Percentiles rank a stretch among this genome's conserved stretches.
These are phyloP conservation scores for Kwoniella sp. DNA, from an alignment of 768 basidiomycete genomes.

Conservation along the genomic window DNA sequence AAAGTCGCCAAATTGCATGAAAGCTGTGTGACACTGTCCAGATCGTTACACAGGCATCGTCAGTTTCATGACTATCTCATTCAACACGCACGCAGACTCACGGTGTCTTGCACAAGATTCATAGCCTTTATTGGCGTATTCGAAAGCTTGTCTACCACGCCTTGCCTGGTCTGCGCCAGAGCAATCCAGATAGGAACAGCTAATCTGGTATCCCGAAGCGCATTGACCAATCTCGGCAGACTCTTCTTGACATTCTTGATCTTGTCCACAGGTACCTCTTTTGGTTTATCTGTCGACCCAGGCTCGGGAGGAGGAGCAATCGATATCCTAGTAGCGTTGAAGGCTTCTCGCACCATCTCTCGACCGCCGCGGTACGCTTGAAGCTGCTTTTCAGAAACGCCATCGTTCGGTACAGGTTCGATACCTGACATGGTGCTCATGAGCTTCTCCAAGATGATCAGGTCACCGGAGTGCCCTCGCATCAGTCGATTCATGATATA, in stretches of 20 bases:
- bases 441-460: constrained; percentile 86
- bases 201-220: constrained; percentile 60
- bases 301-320: constrained; percentile 40
- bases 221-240: constrained; percentile 49
- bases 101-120: constrained; percentile 83
- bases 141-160: constrained; percentile 39
- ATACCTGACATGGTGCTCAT: constrained; percentile 96
- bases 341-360: constrained; percentile 78
- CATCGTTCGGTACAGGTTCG: constrained; percentile 76
- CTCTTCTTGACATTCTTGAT: constrained; percentile 49
- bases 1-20: constrained; percentile 89
- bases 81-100: constrained; percentile 58
- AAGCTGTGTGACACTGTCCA: constrained; percentile 79
- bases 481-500: constrained; percentile 90
- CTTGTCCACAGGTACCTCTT: constrained; percentile 48
- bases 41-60: background rate
- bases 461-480: constrained; percentile 71
- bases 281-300: constrained; percentile 30
- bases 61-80: background rate
- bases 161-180: constrained; percentile 78
- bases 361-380: constrained; percentile 89
- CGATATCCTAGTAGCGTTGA: constrained; percentile 51
- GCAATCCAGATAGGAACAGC: constrained; percentile 89
- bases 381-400: constrained; percentile 82
- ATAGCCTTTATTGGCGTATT: constrained; percentile 57